Base-by-base conservation (phyloP, 768 basidiomycete species). In the Tephrocybe sp. region DNA sequence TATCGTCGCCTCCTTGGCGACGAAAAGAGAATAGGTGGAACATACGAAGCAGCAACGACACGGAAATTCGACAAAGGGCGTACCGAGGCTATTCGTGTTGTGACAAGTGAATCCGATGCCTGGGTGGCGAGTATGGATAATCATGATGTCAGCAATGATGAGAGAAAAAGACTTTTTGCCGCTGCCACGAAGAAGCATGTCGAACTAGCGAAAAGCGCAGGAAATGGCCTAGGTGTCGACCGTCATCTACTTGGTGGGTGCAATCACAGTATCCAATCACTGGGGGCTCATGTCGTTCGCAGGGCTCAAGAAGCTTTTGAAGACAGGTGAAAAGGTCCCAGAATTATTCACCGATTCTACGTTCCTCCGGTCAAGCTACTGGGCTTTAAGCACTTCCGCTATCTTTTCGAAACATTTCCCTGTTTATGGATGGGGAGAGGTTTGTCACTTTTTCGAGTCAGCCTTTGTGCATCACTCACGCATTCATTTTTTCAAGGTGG, bases 31-130 rank as follows among this genome's bases (percentile, higher is more conserved):
- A 71, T 72, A 23, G 92, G 89, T 2, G 90, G 81, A 4, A 93
- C 92, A n/a, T 98, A 98, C 64, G 95, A 98, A 69, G 88, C 92
- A 50, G 93, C 93, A 31, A 85, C 89, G 54, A 94, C 92, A n/a
- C 78, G 95, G 30, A 82, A 79, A 65, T 97, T 89, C 68, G 78
- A 79, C 68, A 89, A 93, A 62, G 95, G 95, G 12, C 79, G 95
- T 41, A 98, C 95, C 20, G 95, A 98, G 71, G 86, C 91, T n/a
- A 92, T 98, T 52, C 77, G 95, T 5, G 85, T 92, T 44, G 86
- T 92, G 12, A 85, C 82, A 11, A 73, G 71, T 40, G 87, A 95
- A 68, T 80, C 83, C 31, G 89, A 90, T 60, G 79, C 76, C 11
- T 98, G 87, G 78, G 84, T 82, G n/a, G 65, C 60, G 44, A 83